Base-by-base conservation (phyloP, 202 grass and related monocot genomes). In the Digitaria exilis region DNA sequence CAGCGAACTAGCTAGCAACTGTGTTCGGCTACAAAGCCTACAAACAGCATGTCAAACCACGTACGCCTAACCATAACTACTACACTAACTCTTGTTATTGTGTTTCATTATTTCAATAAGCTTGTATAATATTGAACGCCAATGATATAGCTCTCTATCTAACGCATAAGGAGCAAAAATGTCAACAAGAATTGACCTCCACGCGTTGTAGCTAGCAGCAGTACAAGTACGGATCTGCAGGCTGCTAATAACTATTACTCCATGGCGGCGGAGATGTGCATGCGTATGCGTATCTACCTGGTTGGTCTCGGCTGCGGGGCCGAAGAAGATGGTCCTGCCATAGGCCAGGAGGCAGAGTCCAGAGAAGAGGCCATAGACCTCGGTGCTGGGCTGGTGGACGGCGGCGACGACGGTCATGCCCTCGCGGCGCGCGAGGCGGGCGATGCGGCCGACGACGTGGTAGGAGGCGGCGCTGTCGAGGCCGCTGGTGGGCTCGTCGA, bases 401-500 rank as follows among this genome's bases (percentile, higher is more conserved):
- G 92, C 92, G 39, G 92, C 83, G 51, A 94, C 86, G 2, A 92
- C 74, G 16, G 95, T 93, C 95, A 97, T 97, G 21, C 85, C 92
- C 32, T 97, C 95, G 2, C 43, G 69, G 9, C 90, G 79, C 0
- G 92, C 95, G 0, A 94, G 85, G n/a, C 89, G 62, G 0, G 89
- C 88, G 54, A 97, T 92, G 26, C 92, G 83, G 76, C 78, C 66
- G 58, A 94, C 84, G n/a, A 97, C 95, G 82, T 97, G 95, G 78
- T 82, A 94, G 1, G 90, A 92, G 0, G 92, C 90, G 10, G 95
- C 92, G 80, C 88, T 93, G 82, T 97, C 92, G 83, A 97, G 88
- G 1, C 94, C 91, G 77, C 89, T 97, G 17, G 94, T 97, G 43
- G 94, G 94, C 88, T 97, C 92, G 77, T 97, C 94, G 1, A 97